Percentiles rank a stretch among this genome's conserved stretches.
phyloP scores from a whole-genome alignment of 2,329 filamentous ascomycete species.

The Arthrobotrys musiformis region DNA sequence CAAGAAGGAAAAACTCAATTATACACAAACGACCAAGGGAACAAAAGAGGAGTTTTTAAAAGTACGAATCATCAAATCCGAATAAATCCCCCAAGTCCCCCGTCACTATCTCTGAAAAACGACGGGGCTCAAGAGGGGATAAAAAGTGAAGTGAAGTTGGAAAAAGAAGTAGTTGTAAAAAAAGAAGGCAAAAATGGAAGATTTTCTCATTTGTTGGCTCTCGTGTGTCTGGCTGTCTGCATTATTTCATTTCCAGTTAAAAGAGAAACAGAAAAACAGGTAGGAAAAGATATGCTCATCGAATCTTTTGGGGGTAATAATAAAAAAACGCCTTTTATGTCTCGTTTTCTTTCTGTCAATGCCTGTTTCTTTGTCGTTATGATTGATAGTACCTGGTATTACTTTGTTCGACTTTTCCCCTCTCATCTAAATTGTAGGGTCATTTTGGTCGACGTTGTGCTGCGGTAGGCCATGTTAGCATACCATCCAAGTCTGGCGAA shows the following conservation, averaged over 20 bases:
- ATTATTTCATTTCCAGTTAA: slow-evolving; percentile 17
- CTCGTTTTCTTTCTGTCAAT: slow-evolving; percentile 33
- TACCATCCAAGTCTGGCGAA: neutral
- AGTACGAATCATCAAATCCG: slow-evolving; percentile 1
- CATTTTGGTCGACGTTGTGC: slow-evolving; percentile 55
- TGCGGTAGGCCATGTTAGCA: slow-evolving; percentile 11
- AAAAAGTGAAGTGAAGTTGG: neutral
- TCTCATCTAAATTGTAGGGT: slow-evolving; percentile 33
- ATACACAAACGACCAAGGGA: slow-evolving; percentile 19
- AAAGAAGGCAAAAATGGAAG: neutral
- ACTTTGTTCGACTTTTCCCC: slow-evolving; percentile 9
- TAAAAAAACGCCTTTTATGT: slow-evolving; percentile 36
- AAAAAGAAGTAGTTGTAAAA: neutral
- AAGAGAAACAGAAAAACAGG: neutral
- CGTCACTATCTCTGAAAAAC: neutral
- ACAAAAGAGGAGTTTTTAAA: neutral
- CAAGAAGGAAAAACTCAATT: slow-evolving; percentile 13
- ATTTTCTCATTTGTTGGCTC: slow-evolving; percentile 20
- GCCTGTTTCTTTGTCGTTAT: slow-evolving; percentile 12
- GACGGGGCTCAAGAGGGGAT: neutral
- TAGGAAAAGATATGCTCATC: slow-evolving; percentile 28
- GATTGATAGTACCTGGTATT: neutral
- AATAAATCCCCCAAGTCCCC: neutral
- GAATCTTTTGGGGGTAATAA: slow-evolving; percentile 33
- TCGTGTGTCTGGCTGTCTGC: slow-evolving; percentile 3